Evolutionary conservation across 2,329 filamentous ascomycete species (phyloP), one percentile per base, ranked within the genome.

Genomic region (Aspergillus neoniger): DNA sequence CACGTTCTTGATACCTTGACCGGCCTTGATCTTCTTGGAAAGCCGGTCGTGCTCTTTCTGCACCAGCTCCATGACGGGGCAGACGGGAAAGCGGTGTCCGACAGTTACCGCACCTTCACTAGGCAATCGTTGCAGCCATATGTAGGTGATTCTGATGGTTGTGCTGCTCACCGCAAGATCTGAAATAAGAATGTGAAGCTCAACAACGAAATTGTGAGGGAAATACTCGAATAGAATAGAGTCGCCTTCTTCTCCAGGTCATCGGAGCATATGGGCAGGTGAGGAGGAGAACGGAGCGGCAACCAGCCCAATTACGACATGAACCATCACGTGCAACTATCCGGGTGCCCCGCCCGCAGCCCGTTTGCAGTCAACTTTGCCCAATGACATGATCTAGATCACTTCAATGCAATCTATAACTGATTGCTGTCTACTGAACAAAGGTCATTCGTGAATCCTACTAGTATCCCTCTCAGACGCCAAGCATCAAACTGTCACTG

Each of bases 11-110:
- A 96, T 87, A 41, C 88, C 88, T 58, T 89, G 85, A 4, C 85
- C 85, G 48, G 93, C 84, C 71, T 88, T 89, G 32, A 88, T 86
- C 64, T 85, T 87, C 72, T 85, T 87, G 69, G 86, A 85, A 62
- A 96, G 86, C 69, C 87, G 86, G 66, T 87, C 84, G 67, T 95
- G 85, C 73, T 96, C 91, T 69, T 87, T 87, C 74, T 90, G 85
- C 66, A 96, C 80, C 59, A 81, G 77, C 67, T 88, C 86, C 86
- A 88, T 88, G 55, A 64, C 68, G 68, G 60, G 49, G 17, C 19
- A 39, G 36, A 28, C 49, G 28, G 55, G 53, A 63, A 65, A 67
- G 70, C 69, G 72, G 67, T 70, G 70, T 58, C 62, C 63, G 59
- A 67, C 58, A 67, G 63, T 73, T 72, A 72, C 72, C 69, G 68